Evolutionary conservation across 768 basidiomycete species (phyloP), one percentile per base, ranked within the genome.

Genomic region (Boletus bicolor): DNA sequence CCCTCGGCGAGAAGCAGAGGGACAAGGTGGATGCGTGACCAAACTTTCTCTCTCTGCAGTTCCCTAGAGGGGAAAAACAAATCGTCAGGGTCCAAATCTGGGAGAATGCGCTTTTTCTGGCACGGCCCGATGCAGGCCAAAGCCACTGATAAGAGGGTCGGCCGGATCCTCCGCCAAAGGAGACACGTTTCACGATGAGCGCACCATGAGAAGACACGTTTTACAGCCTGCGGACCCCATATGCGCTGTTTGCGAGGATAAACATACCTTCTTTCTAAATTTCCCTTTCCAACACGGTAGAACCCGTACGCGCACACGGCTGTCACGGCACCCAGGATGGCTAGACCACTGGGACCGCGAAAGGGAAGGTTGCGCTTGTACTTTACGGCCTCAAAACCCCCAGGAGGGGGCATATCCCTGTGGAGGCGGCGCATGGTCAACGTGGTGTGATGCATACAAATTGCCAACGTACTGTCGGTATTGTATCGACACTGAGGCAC

Each of bases 281-380:
- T 96, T 54, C 92, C 95, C 79, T 81, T 79, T 70, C 93, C 94
- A 58, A 97, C 76, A 56, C 88, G 84, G 77, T 92, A 98, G 76
- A 97, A 94, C 15, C 96, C 96, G 74, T 85, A 94, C 19, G 81
- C 85, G 73, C 91, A 96, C 61, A 98, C 77, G 57, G 83, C 87
- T 59, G 85, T 83, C 62, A 95, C 89, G n/a, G 85, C 89, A 51
- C 84, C 88, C 60, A 98, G 89, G 66, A 98, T 85, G 60, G 82
- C 87, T 53, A 87, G 77, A 24, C 92, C 93, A 35, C 91, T 84
- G 51, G 92, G 93, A 3, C 92, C 92, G 55, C 89, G 84, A 69
- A 92, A 77, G 44, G 96, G 94, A 45, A 98, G 83, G 74, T 95
- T 96, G 63, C 96, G 89, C 74, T 93, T 95, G 82, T 98, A 99